Evolutionary conservation across 208 protist species (phyloP).

Genomic region (Crithidia fasciculata): DNA sequence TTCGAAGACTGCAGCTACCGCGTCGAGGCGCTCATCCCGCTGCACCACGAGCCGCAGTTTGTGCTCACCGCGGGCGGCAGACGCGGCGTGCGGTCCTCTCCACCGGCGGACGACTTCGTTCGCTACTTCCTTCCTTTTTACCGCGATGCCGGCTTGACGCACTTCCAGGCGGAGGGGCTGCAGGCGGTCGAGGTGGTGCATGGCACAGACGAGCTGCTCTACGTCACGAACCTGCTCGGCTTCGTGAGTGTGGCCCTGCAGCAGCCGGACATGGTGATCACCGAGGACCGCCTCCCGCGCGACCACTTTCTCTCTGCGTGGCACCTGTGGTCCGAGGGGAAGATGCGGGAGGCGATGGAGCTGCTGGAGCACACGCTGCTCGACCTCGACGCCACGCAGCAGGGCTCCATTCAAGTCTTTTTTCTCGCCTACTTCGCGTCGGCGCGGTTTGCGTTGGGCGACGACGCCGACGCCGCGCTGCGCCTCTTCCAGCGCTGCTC

Average conservation of each 20-base stretch:
- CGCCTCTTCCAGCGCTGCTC: conserved; percentile 34
- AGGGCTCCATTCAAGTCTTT: conserved; percentile 23
- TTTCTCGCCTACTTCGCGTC: conserved; percentile 25
- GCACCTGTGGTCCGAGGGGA: conserved; percentile 25
- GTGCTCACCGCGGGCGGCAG: conserved; percentile 36
- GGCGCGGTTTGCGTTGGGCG: conserved; percentile 30
- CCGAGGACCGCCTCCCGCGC: conserved; percentile 1
- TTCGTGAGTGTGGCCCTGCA: conserved; percentile 36
- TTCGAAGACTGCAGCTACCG: conserved; percentile 36
- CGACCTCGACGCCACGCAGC: conserved; percentile 14
- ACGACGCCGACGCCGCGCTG: conserved; percentile 28
- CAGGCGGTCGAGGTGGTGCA: conserved; percentile 47
- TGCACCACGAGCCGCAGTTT: conserved; percentile 50
- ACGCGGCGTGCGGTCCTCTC: conserved; percentile 3
- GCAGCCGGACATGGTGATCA: conserved; percentile 12
- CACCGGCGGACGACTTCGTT: conserved; percentile 6
- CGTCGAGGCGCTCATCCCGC: conserved; percentile 52
- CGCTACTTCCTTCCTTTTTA: conserved; percentile 22
- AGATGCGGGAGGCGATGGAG: conserved; percentile 34
- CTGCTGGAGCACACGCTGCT: conserved; percentile 45
- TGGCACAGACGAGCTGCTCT: conserved; percentile 47
- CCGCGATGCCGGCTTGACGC: conserved; percentile 16
- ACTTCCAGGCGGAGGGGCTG: conserved; percentile 9
- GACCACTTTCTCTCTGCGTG: conserved; percentile 19
- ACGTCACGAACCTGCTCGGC: conserved; percentile 61